Percentiles rank a stretch among this genome's conserved stretches.
Evolutionary conservation across 345 rosid genomes (phyloP).

Genomic region (Boechera divaricarpa): DNA sequence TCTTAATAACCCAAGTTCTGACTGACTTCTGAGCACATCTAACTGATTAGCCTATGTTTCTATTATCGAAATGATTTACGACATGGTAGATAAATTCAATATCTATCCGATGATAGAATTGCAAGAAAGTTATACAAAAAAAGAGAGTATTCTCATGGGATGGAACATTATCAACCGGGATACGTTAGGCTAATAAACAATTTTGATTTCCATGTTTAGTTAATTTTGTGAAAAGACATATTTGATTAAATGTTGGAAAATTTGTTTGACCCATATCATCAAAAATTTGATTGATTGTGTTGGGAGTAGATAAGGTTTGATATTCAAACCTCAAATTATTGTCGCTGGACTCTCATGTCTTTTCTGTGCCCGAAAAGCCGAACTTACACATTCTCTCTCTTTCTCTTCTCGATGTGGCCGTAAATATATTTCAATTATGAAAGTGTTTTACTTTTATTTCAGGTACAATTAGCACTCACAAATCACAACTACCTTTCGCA

Average conservation of each 20-base stretch:
- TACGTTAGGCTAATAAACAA: not conserved
- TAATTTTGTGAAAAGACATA: not conserved
- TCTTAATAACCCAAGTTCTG: too few relatives aligned
- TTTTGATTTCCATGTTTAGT: not conserved
- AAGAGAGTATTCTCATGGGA: not conserved
- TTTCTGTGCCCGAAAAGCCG: constrained; percentile 43
- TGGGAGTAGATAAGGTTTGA: constrained; percentile 27
- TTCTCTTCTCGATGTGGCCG: not conserved
- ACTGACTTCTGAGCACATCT: too few relatives aligned
- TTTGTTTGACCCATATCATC: not conserved
- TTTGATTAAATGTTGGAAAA: not conserved
- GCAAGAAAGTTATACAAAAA: not conserved
- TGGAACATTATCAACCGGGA: not conserved
- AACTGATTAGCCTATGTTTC: too few relatives aligned
- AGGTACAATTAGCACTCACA: not conserved
- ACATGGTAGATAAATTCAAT: not conserved
- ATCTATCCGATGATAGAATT: not conserved
- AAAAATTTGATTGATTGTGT: constrained; percentile 11
- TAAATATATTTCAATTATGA: not conserved
- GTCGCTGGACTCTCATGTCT: constrained; percentile 24
- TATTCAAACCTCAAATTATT: constrained; percentile 21
- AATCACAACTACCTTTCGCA: constrained; percentile 9
- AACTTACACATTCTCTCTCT: not conserved
- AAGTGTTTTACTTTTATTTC: constrained; percentile 27
- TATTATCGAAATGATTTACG: not conserved